Evolutionary conservation across 2,329 filamentous ascomycete genomes (phyloP).

Genomic region (Thielaviopsis ethacetica): DNA sequence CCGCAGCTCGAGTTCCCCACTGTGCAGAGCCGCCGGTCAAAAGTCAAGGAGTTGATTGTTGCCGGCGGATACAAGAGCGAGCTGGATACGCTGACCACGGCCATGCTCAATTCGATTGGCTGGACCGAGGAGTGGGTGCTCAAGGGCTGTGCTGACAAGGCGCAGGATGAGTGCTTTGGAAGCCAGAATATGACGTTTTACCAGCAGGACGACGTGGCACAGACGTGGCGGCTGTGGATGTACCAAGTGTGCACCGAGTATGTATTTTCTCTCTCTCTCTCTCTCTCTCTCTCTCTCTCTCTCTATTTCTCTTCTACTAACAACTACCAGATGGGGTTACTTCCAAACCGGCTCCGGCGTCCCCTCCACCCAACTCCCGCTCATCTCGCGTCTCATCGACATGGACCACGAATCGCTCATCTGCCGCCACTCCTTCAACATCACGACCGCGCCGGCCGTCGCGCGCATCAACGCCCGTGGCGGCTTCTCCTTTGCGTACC

Average conservation of each 20-base stretch:
- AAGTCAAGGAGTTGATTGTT: constrained; percentile 20
- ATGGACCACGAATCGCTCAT: constrained; percentile 43
- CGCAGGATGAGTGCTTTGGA: constrained; percentile 24
- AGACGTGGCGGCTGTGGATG: constrained; percentile 22
- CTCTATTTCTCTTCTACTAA: constrained; percentile 6
- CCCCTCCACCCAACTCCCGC: constrained; percentile 44
- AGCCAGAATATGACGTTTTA: constrained; percentile 18
- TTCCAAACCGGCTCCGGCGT: constrained; percentile 57
- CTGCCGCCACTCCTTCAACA: constrained; percentile 55
- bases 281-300: not conserved
- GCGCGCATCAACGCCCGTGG: constrained; percentile 61
- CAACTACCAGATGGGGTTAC: constrained; percentile 50
- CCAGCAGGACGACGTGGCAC: constrained; percentile 1
- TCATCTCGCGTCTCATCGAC: constrained; percentile 56
- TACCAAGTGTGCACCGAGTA: constrained; percentile 41
- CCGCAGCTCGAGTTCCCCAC: constrained; percentile 23
- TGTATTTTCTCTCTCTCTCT: constrained; percentile 13
- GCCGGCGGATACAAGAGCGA: constrained; percentile 26
- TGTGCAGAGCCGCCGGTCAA: constrained; percentile 15
- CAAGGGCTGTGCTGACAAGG: constrained; percentile 14
- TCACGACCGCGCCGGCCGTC: constrained; percentile 45
- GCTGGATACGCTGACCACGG: constrained; percentile 22
- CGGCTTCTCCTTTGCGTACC: constrained; percentile 54
- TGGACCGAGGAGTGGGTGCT: constrained; percentile 21
- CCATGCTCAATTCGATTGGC: constrained; percentile 37